These are phyloP conservation scores for Clarireedia sp. DNA, from an alignment of 2,329 filamentous ascomycete genomes.

Conservation along the genomic window DNA sequence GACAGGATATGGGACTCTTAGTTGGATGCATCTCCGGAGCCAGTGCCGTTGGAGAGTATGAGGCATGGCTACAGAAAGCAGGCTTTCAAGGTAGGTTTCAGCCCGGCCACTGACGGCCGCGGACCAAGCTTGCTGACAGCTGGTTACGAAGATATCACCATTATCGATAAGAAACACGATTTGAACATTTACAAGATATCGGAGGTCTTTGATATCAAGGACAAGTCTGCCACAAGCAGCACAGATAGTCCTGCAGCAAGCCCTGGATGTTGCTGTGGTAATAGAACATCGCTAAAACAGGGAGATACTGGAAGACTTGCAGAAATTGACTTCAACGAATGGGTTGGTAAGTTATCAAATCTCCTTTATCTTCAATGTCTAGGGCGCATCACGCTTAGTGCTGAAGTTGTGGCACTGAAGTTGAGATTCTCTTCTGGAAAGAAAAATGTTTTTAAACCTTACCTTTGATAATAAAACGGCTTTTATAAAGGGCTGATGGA, in stretches of 20 bases:
- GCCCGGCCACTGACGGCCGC: too few species aligned
- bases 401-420: too few species aligned
- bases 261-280: slow-evolving; percentile 9
- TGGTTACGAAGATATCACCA: slow-evolving; percentile 32
- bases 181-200: slow-evolving; percentile 37
- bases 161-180: slow-evolving; percentile 38
- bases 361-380: neutral
- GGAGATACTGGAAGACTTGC: neutral
- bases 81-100: slow-evolving; percentile 39
- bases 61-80: slow-evolving; percentile 40
- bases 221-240: slow-evolving; percentile 8
- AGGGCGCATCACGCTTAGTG: too few species aligned
- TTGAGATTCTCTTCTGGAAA: too few species aligned
- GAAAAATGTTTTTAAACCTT: too few species aligned
- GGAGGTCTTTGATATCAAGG: slow-evolving; percentile 16
- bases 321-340: slow-evolving; percentile 40
- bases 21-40: slow-evolving; percentile 55
- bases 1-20: slow-evolving; percentile 43
- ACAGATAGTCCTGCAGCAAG: slow-evolving; percentile 3
- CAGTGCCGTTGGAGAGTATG: slow-evolving; percentile 43
- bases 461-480: too few species aligned
- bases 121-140: neutral
- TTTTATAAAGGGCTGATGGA: neutral
- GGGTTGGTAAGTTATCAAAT: slow-evolving; percentile 25
- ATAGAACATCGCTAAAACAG: slow-evolving; percentile 9